Evolutionary conservation across 2,329 filamentous ascomycete genomes (phyloP).

Genomic region (Stemphylium beticola): DNA sequence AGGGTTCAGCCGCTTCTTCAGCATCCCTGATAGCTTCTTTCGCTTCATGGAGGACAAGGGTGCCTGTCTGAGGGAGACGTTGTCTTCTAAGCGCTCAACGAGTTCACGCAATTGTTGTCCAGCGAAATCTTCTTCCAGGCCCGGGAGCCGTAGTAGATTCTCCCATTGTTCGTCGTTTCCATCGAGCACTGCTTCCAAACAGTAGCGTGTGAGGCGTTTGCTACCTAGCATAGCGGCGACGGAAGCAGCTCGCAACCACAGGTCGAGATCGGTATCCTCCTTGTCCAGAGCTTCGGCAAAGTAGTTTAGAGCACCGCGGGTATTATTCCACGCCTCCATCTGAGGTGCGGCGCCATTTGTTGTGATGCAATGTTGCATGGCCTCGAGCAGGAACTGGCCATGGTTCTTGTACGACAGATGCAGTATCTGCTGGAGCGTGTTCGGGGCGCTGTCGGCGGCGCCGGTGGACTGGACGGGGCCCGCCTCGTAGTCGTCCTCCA

Average conservation of each 20-base stretch:
- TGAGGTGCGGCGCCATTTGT: conserved; percentile 47
- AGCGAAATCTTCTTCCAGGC: conserved; percentile 49
- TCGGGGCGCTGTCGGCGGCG: conserved; percentile 75
- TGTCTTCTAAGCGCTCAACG: conserved; percentile 60
- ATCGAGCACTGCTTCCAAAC: conserved; percentile 68
- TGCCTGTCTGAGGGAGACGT: conserved; percentile 59
- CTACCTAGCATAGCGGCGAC: conserved; percentile 64
- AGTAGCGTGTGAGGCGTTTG: conserved; percentile 65
- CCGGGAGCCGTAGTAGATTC: conserved; percentile 62
- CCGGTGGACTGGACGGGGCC: conserved; percentile 58
- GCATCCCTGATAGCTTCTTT: conserved; percentile 57
- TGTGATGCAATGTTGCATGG: conserved; percentile 61
- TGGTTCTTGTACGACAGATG: conserved; percentile 96
- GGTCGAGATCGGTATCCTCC: conserved; percentile 68
- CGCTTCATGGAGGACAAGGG: conserved; percentile 58
- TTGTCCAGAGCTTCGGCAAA: conserved; percentile 69
- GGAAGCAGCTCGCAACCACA: conserved; percentile 67
- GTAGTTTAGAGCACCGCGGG: conserved; percentile 52
- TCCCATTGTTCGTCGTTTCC: conserved; percentile 65
- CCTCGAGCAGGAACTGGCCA: conserved; percentile 88
- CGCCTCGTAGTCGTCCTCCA: conserved; percentile 48
- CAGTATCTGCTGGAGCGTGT: conserved; percentile 83
- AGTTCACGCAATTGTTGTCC: conserved; percentile 50
- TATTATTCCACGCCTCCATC: conserved; percentile 28
- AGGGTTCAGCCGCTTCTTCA: conserved; percentile 62